Evolutionary conservation across 257 asterid genomes (phyloP).

Genomic region (Lavandula angustifolia): DNA sequence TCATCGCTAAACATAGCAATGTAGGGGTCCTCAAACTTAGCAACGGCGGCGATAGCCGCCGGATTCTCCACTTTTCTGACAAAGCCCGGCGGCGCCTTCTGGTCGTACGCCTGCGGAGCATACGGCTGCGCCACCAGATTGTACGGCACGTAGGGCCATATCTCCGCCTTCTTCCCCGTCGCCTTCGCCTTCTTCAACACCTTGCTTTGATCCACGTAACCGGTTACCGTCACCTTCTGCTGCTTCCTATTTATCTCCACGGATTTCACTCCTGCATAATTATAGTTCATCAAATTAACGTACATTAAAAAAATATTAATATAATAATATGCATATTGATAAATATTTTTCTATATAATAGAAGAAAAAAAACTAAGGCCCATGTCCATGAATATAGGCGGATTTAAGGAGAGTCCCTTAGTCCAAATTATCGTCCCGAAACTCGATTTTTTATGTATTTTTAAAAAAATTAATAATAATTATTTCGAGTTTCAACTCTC

Average conservation of each 20-base stretch:
- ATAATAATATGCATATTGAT: too few species aligned
- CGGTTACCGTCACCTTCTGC: slow-evolving; percentile 84
- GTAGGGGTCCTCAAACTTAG: slow-evolving; percentile 69
- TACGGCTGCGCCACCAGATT: slow-evolving; percentile 89
- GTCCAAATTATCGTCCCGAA: too few species aligned
- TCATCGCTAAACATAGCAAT: slow-evolving; percentile 77
- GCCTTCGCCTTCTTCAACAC: slow-evolving; percentile 77
- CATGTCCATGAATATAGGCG: too few species aligned
- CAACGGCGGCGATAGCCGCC: slow-evolving; percentile 28
- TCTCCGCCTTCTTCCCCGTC: slow-evolving; percentile 86
- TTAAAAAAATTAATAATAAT: too few species aligned
- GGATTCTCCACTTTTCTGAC: slow-evolving; percentile 63
- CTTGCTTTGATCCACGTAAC: slow-evolving; percentile 63
- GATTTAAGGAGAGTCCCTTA: too few species aligned
- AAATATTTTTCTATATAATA: too few species aligned
- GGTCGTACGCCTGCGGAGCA: slow-evolving; percentile 70
- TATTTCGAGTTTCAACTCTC: too few species aligned
- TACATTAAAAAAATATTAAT: too few species aligned
- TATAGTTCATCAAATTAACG: too few species aligned
- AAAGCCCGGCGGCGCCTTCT: slow-evolving; percentile 84
- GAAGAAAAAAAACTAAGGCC: too few species aligned
- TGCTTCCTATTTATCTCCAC: slow-evolving; percentile 82
- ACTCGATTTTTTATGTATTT: too few species aligned
- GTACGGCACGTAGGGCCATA: slow-evolving; percentile 91
- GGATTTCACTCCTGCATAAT: slow-evolving; percentile 60